Conservation (phyloP, 345 rosid species). For the Balakata baccata region DNA sequence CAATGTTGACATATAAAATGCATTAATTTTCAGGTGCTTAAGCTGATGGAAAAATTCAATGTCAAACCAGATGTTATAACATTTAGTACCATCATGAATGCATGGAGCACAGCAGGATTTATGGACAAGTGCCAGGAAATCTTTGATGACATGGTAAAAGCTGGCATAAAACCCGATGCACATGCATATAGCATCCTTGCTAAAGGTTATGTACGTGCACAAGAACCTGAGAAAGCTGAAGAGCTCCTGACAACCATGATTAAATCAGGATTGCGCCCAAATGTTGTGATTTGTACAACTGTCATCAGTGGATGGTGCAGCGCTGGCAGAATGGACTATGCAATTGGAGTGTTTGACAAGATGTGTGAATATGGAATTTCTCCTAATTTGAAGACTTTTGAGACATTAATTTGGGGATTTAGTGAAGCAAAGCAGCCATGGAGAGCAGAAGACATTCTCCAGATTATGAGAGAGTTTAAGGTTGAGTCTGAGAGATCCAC, state of each 20-base stretch:
- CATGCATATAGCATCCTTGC: conserved; percentile 61
- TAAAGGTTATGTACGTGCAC: conserved; percentile 58
- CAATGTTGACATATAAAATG: background rate
- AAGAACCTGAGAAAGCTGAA: conserved; percentile 54
- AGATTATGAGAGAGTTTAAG: conserved; percentile 48
- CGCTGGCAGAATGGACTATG: conserved; percentile 46
- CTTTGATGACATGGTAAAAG: conserved; percentile 56
- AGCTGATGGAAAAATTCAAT: conserved; percentile 48
- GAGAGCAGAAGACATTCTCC: conserved; percentile 63
- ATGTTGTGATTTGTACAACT: conserved; percentile 59
- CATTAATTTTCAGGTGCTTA: conserved; percentile 46
- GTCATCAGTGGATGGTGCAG: conserved; percentile 65
- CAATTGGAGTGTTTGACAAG: conserved; percentile 42
- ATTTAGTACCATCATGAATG: conserved; percentile 63
- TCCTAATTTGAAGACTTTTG: conserved; percentile 59
- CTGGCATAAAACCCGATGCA: conserved; percentile 54
- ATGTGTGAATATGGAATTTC: conserved; percentile 52
- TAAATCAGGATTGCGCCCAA: conserved; percentile 33
- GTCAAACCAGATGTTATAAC: conserved; percentile 65
- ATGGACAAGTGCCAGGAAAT: conserved; percentile 59
- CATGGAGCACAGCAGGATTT: conserved; percentile 69
- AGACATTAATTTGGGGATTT: conserved; percentile 58
- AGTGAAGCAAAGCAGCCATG: conserved; percentile 54
- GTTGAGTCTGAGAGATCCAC: conserved; percentile 56
- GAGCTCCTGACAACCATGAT: conserved; percentile 45